phyloP scores from a whole-genome alignment of 2,329 filamentous ascomycete genomes.

The Chalaropsis thielavioides region DNA sequence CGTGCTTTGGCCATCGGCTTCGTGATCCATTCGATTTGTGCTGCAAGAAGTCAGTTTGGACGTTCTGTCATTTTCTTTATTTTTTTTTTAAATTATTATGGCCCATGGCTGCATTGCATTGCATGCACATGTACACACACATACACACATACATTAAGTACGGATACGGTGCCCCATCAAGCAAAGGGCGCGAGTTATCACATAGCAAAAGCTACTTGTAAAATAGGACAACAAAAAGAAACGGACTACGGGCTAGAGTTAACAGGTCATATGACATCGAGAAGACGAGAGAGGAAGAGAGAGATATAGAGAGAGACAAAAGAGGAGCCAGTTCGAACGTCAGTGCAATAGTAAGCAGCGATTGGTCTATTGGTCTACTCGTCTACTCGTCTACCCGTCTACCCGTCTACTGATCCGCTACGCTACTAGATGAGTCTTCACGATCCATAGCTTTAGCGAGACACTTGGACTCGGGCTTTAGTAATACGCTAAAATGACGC shows the following conservation, averaged over 20 bases:
- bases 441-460: neutral
- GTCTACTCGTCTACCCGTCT: neutral
- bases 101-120: neutral
- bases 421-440: neutral
- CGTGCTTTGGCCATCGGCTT: slow-evolving; percentile 2
- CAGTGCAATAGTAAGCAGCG: neutral
- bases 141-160: neutral
- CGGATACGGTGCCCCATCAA: neutral
- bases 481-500: neutral
- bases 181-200: neutral
- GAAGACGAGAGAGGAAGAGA: too few species aligned
- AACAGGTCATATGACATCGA: neutral
- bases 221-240: neutral
- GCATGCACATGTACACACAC: too few species aligned
- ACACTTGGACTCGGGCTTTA: neutral
- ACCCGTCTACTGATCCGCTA: neutral
- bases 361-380: too few species aligned
- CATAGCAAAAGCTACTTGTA: neutral
- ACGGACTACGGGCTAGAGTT: neutral
- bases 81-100: neutral
- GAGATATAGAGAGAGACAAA: too few species aligned
- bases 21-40: neutral
- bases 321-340: too few species aligned
- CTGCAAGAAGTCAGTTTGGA: neutral
- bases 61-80: neutral